Evolutionary conservation across 2,329 filamentous ascomycete genomes (phyloP).

Genomic region (Periconia macrospinosa): DNA sequence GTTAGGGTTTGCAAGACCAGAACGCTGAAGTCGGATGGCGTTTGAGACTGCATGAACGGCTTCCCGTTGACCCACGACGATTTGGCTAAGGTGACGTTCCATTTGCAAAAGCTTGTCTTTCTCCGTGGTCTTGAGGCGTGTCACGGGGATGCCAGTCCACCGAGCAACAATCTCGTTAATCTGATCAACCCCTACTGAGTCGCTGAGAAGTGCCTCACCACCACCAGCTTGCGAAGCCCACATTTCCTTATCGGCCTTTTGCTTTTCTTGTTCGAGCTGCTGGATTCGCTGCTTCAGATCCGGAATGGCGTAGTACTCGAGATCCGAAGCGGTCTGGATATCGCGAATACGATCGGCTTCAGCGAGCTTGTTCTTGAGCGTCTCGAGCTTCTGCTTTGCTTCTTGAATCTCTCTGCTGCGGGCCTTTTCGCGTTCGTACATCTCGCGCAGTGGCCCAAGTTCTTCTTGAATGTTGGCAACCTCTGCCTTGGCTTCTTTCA

Average conservation of each 20-base stretch:
- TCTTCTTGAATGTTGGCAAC: slow-evolving; percentile 95
- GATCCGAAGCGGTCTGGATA: slow-evolving; percentile 83
- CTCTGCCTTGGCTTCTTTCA: slow-evolving; percentile 82
- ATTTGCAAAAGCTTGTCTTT: slow-evolving; percentile 99
- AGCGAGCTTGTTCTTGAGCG: slow-evolving; percentile 86
- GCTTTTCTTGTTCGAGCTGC: slow-evolving; percentile 78
- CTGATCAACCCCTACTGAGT: slow-evolving; percentile 93
- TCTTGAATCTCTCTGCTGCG: slow-evolving; percentile 91
- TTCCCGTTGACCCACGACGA: slow-evolving; percentile 93
- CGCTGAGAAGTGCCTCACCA: slow-evolving; percentile 76
- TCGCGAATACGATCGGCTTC: slow-evolving; percentile 89
- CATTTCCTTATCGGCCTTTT: slow-evolving; percentile 71
- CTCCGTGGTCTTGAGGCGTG: slow-evolving; percentile 88
- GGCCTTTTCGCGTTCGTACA: slow-evolving; percentile 91
- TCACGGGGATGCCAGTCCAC: slow-evolving; percentile 98
- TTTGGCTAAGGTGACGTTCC: slow-evolving; percentile 80
- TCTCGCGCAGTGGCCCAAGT: slow-evolving; percentile 84
- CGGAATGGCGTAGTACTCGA: slow-evolving; percentile 96
- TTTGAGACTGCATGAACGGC: slow-evolving; percentile 93
- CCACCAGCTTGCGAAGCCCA: slow-evolving; percentile 60
- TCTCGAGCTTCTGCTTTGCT: slow-evolving; percentile 91
- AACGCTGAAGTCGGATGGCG: slow-evolving; percentile 91
- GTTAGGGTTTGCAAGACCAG: slow-evolving; percentile 92
- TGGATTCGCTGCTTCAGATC: slow-evolving; percentile 83
- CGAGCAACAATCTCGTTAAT: slow-evolving; percentile 98